Base-by-base conservation (phyloP, 441 rosid species). In the Omphalea diandra region DNA sequence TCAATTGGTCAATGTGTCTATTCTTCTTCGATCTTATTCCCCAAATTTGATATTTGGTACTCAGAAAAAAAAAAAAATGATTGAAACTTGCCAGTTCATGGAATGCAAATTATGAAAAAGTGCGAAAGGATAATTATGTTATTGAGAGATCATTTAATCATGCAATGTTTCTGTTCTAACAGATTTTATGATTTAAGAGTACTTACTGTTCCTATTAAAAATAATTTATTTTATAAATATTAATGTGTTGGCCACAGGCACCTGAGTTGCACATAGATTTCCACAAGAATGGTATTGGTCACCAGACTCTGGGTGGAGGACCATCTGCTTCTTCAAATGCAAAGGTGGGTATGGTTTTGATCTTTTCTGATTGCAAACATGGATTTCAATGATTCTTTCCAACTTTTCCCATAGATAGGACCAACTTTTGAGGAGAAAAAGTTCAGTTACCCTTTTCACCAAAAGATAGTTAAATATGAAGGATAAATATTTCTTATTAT, bases 231-330 rank as follows among this genome's bases (percentile, higher is more conserved):
- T 50, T 6, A 66, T 44, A 66, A 38, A 33, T 36, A 18, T n/a
- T 54, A 33, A 38, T 22, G 5, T 55, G 5, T 24, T 14, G 58
- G 18, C 62, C 20, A 20, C 68, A 88, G 97, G 97, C 93, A 58
- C 90, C 93, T 0, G 86, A 83, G 68, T 75, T 92, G 68, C 96
- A 90, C 71, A 49, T 36, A 75, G 90, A 86, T 79, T 82, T 90
- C 36, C 80, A 83, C 65, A 86, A 81, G 83, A 82, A 81, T 26
- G 91, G 79, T 46, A 77, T 55, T 76, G 79, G 74, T 80, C 72
- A 76, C 60, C 81, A n/a, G 60, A 73, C 41, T 83, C 70, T 26
- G 76, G 71, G 53, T 1, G 84, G 80, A 63, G 90, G 80, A 63
- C 78, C 94, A 59, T 77, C 91, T 14, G 60, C 86, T 69, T 63